Percentiles rank a stretch among this genome's conserved stretches.
phyloP scores from a whole-genome alignment of 2,329 filamentous ascomycete genomes.

The Diaporthe citrichinensis region DNA sequence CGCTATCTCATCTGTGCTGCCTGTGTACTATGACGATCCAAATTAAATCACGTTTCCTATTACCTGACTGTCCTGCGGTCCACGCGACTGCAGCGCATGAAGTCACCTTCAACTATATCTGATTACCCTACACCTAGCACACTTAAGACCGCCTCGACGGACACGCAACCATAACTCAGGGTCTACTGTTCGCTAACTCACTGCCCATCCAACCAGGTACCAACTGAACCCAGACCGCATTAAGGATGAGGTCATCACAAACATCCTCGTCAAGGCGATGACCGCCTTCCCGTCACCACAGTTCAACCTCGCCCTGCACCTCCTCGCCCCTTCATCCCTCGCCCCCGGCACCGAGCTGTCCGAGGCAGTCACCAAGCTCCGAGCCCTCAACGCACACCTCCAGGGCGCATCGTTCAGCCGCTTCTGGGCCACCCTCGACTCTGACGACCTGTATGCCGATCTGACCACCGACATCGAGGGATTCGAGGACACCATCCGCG shows the following conservation, averaged over 20 bases:
- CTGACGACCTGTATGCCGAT: constrained; percentile 95
- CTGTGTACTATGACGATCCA: constrained; percentile 76
- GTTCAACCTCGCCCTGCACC: constrained; percentile 93
- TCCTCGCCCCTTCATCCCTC: constrained; percentile 88
- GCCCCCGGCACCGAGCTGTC: constrained; percentile 78
- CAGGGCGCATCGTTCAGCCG: constrained; percentile 89
- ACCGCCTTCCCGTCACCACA: constrained; percentile 97
- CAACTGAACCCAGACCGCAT: constrained; percentile 99
- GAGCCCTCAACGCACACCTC: constrained; percentile 86
- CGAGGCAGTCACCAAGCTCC: constrained; percentile 92
- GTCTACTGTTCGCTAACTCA: constrained; percentile 40
- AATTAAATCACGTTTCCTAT: constrained; percentile 93
- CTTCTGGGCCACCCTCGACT: constrained; percentile 95
- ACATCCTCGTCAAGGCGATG: constrained; percentile 97
- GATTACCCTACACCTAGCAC: constrained; percentile 55
- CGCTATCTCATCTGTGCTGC: constrained; percentile 39
- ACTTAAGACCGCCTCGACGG: neutral
- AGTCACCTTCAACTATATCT: constrained; percentile 84
- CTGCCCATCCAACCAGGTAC: constrained; percentile 73
- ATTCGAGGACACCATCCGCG: constrained; percentile 94
- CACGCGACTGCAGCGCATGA: constrained; percentile 74
- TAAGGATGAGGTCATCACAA: constrained; percentile 97
- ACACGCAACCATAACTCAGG: neutral
- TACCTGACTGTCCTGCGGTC: constrained; percentile 81
- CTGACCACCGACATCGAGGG: constrained; percentile 93